These are phyloP conservation scores for Penicillium verrucosum DNA, from an alignment of 2,329 filamentous ascomycete species.

Conservation along the genomic window DNA sequence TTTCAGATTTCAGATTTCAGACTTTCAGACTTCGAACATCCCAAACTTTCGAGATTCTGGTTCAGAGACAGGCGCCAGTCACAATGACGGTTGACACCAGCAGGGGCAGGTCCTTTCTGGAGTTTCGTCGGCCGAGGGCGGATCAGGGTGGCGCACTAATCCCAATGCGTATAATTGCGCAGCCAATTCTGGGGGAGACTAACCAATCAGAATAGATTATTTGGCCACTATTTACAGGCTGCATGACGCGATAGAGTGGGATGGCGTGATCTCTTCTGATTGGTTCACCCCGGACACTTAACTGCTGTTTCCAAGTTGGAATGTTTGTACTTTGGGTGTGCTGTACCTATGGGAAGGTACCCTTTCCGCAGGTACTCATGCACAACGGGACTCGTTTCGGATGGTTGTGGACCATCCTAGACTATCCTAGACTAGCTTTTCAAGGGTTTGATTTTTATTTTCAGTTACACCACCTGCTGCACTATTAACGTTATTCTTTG, in stretches of 20 bases:
- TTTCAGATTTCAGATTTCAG: not conserved
- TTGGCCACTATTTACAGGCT: constrained; percentile 30
- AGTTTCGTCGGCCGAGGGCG: constrained; percentile 22
- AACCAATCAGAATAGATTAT: constrained; percentile 22
- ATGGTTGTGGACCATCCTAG: constrained; percentile 4
- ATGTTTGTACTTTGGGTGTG: not conserved
- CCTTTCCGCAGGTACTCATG: constrained; percentile 4
- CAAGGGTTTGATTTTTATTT: not conserved
- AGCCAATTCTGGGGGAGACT: constrained; percentile 22
- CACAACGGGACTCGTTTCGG: not conserved
- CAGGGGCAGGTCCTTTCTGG: constrained; percentile 7
- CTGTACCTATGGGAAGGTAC: constrained; percentile 3
- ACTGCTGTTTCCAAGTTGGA: not conserved
- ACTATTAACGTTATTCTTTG: constrained; percentile 8
- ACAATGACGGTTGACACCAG: constrained; percentile 8
- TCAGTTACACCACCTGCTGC: constrained; percentile 2
- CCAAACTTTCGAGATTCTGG: not conserved
- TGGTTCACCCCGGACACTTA: constrained; percentile 11
- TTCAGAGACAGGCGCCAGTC: constrained; percentile 5
- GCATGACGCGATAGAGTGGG: constrained; percentile 34
- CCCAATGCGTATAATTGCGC: constrained; percentile 25
- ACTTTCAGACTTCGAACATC: not conserved
- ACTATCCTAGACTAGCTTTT: not conserved
- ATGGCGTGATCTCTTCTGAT: constrained; percentile 27
- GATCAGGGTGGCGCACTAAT: constrained; percentile 31